Conservation (phyloP, 768 basidiomycete species). For the Phlebiopsis flavidoalba region DNA sequence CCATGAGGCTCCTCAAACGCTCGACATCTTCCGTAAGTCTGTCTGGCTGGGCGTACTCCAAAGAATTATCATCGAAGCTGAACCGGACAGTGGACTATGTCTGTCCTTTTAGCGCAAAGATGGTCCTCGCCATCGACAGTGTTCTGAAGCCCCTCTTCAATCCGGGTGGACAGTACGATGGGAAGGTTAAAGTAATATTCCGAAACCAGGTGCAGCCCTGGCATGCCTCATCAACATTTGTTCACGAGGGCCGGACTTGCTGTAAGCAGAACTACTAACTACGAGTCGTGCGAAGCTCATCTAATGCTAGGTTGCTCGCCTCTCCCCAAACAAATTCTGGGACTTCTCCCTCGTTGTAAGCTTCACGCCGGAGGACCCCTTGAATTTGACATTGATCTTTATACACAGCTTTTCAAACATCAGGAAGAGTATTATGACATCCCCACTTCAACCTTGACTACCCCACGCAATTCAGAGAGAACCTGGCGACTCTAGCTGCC, state of each 20-base stretch:
- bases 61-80: neutral
- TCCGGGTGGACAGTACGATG: conserved; percentile 55
- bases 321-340: conserved; percentile 79
- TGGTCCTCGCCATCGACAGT: conserved; percentile 52
- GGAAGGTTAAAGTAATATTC: conserved; percentile 71
- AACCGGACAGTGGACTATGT: conserved; percentile 71
- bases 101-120: conserved; percentile 75
- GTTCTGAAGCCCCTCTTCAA: conserved; percentile 57
- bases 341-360: conserved; percentile 59
- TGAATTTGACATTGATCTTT: neutral
- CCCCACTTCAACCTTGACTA: conserved; percentile 58
- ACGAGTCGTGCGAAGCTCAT: neutral
- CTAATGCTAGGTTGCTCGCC: conserved; percentile 51
- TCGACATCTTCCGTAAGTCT: conserved; percentile 71
- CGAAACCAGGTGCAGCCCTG: conserved; percentile 74
- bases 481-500: conserved; percentile 57
- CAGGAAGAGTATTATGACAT: conserved; percentile 82
- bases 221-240: conserved; percentile 71
- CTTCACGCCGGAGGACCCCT: neutral
- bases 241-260: conserved; percentile 82
- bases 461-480: conserved; percentile 70
- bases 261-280: conserved; percentile 32
- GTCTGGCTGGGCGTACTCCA: no score
- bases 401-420: conserved; percentile 62
- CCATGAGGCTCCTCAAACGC: conserved; percentile 63